These are phyloP conservation scores for Ormosia emarginata DNA, from an alignment of 306 rosid species.

Conservation along the genomic window DNA sequence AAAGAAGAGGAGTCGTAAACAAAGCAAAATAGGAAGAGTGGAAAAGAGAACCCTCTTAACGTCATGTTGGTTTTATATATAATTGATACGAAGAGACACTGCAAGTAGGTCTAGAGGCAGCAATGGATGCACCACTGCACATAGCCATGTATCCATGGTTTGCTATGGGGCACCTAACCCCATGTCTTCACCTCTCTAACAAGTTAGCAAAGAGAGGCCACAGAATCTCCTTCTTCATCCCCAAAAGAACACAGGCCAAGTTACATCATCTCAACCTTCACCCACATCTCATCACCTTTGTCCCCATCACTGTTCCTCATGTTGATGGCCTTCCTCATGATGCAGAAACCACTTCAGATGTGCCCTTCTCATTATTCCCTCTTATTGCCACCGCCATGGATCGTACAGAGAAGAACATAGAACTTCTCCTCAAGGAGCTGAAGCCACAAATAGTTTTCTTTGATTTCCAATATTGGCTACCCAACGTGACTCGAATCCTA, in stretches of 20 bases:
- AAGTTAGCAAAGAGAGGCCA: slow-evolving; percentile 17
- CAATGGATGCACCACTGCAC: slow-evolving; percentile 16
- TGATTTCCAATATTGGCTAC: not conserved
- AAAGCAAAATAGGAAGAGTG: too few species aligned
- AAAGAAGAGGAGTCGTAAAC: too few species aligned
- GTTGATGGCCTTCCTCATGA: not conserved
- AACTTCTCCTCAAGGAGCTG: not conserved
- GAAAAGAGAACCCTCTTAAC: too few species aligned
- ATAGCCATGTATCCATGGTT: slow-evolving; percentile 38
- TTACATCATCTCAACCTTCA: slow-evolving; percentile 12
- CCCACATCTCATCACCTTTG: slow-evolving; percentile 10
- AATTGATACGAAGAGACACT: too few species aligned
- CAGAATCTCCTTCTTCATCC: slow-evolving; percentile 26
- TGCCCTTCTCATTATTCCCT: not conserved
- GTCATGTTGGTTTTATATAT: too few species aligned
- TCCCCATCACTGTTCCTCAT: not conserved
- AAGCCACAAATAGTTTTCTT: not conserved
- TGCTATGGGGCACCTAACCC: slow-evolving; percentile 30
- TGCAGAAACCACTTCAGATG: not conserved
- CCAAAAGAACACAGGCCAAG: slow-evolving; percentile 11
- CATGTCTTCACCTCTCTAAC: slow-evolving; percentile 23
- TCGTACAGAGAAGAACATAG: not conserved
- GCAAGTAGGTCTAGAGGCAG: not conserved
- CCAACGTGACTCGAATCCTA: not conserved
- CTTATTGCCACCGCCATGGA: not conserved